Conservation (phyloP, 108 stramenopile genomes). For the Discostella stelligeroides region DNA sequence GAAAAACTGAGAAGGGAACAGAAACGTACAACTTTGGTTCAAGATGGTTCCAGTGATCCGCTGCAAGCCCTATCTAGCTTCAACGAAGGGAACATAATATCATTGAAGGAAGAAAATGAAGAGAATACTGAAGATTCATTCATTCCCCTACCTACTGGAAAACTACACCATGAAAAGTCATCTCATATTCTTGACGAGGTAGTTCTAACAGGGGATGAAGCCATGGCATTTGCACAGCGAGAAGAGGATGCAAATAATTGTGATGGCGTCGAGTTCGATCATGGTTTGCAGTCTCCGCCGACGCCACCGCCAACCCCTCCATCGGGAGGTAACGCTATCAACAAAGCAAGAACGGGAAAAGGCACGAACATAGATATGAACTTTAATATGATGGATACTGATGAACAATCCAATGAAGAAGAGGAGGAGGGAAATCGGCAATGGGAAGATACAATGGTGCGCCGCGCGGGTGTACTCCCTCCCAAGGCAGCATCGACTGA, state of each 20-base stretch:
- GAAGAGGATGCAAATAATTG: conserved; percentile 27
- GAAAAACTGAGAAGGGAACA: conserved; percentile 64
- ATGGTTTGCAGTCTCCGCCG: conserved; percentile 7
- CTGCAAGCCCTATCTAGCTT: neutral
- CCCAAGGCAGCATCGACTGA: conserved; percentile 12
- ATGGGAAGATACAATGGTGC: conserved; percentile 72
- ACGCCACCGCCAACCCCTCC: neutral
- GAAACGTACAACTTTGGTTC: conserved; percentile 14
- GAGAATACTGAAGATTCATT: conserved; percentile 26
- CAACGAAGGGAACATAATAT: neutral
- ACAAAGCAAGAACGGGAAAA: neutral
- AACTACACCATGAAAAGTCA: neutral
- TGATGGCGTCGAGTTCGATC: conserved; percentile 32
- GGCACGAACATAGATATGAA: neutral
- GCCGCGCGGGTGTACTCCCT: conserved; percentile 64
- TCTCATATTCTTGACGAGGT: conserved; percentile 11
- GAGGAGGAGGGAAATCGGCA: conserved; percentile 38
- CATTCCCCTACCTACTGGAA: conserved; percentile 31
- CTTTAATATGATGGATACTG: conserved; percentile 14
- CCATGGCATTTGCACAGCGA: conserved; percentile 38
- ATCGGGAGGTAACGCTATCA: conserved; percentile 8
- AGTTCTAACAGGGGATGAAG: conserved; percentile 48
- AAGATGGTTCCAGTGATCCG: neutral
- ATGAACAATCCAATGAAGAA: conserved; percentile 27
- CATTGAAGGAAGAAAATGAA: neutral